Conservation (phyloP, 2,329 filamentous ascomycete genomes). For the Alternaria atra region DNA sequence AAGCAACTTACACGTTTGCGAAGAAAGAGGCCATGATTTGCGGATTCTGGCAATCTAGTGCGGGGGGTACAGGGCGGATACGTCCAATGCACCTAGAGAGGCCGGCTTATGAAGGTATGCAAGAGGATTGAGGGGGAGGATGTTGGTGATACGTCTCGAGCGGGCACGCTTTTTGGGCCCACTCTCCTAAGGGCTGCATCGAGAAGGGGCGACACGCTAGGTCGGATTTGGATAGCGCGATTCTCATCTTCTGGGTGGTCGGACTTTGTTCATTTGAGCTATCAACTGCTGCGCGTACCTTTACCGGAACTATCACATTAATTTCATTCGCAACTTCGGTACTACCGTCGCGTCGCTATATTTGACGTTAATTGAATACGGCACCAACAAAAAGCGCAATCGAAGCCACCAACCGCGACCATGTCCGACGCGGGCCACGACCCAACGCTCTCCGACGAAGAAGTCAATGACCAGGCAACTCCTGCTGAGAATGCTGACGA, state of each 20-base stretch:
- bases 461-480: conserved; percentile 44
- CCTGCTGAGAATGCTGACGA: conserved; percentile 43
- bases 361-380: neutral
- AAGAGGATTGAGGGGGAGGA: conserved; percentile 31
- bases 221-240: conserved; percentile 28
- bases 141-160: conserved; percentile 46
- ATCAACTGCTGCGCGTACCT: conserved; percentile 6
- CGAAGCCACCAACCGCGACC: conserved; percentile 16
- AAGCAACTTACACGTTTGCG: conserved; percentile 54
- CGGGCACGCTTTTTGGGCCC: conserved; percentile 39
- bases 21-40: conserved; percentile 53
- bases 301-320: conserved; percentile 9
- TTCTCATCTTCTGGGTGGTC: conserved; percentile 28
- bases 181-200: conserved; percentile 29
- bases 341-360: neutral
- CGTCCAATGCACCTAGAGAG: conserved; percentile 20
- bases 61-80: conserved; percentile 15
- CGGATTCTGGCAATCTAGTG: conserved; percentile 18
- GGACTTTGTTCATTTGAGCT: conserved; percentile 33
- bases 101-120: conserved; percentile 33
- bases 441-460: conserved; percentile 47
- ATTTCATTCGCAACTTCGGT: neutral
- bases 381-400: neutral
- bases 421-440: conserved; percentile 52
- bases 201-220: conserved; percentile 44